Conservation (phyloP, 805 yeast genomes). For the Babjeviella inositovora region DNA sequence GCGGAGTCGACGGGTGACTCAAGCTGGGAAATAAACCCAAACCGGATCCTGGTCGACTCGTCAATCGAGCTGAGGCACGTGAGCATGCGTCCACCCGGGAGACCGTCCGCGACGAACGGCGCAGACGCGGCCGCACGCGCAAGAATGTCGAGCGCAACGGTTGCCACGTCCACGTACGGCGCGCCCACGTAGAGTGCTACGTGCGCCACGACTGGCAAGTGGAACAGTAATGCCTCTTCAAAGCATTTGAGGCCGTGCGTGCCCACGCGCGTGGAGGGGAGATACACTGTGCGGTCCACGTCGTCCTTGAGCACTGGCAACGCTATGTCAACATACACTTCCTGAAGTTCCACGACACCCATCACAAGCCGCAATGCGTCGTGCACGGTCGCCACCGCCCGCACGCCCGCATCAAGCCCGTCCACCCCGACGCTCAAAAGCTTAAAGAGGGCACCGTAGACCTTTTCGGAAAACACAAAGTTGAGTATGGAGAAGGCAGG, state of each 20-base stretch:
- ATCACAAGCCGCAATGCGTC: constrained; percentile 26
- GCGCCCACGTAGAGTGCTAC: constrained; percentile 63
- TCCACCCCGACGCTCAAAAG: constrained; percentile 50
- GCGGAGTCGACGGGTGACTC: constrained; percentile 23
- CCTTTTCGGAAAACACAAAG: constrained; percentile 41
- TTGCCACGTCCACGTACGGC: constrained; percentile 30
- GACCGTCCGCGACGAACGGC: constrained; percentile 6
- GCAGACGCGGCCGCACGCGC: constrained; percentile 9
- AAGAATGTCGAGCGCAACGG: constrained; percentile 33
- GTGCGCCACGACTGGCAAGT: constrained; percentile 59
- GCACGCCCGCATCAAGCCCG: constrained; percentile 15
- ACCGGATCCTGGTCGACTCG: constrained; percentile 61
- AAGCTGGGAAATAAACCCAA: constrained; percentile 56
- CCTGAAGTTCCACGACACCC: constrained; percentile 33
- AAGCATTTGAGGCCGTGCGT: constrained; percentile 49
- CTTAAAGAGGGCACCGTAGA: constrained; percentile 36
- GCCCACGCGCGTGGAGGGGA: constrained; percentile 27
- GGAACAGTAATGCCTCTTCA: constrained; percentile 55
- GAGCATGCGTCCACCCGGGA: constrained; percentile 37
- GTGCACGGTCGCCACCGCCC: constrained; percentile 17
- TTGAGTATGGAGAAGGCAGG: constrained; percentile 57
- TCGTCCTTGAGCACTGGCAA: constrained; percentile 29
- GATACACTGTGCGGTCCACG: constrained; percentile 17
- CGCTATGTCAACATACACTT: constrained; percentile 37
- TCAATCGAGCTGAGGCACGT: constrained; percentile 62